These are phyloP conservation scores for Hortaea sp. DNA, from an alignment of 2,329 filamentous ascomycete genomes.

Conservation along the genomic window DNA sequence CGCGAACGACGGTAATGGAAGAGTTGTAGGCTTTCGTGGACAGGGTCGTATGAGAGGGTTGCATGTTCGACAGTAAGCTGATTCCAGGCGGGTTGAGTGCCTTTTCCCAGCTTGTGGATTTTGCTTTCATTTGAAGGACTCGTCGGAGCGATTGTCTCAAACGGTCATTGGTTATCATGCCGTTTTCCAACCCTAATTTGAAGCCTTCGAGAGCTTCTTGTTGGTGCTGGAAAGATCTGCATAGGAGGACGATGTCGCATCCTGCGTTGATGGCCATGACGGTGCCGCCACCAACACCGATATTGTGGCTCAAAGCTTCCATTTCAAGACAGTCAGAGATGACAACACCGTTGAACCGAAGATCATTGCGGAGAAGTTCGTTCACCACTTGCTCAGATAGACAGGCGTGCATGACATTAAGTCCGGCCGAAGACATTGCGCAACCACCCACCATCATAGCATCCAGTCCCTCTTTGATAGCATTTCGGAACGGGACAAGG, in stretches of 20 bases:
- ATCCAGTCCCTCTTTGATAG: conserved; percentile 76
- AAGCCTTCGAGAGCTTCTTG: conserved; percentile 85
- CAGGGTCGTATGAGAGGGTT: conserved; percentile 69
- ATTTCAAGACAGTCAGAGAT: conserved; percentile 95
- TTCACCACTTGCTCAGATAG: conserved; percentile 89
- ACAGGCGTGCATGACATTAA: conserved; percentile 93
- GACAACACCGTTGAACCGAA: conserved; percentile 83
- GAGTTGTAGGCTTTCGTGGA: conserved; percentile 82
- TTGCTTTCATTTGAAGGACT: conserved; percentile 70
- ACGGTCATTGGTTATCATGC: conserved; percentile 70
- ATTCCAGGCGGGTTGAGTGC: conserved; percentile 81
- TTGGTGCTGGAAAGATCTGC: conserved; percentile 77
- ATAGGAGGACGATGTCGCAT: conserved; percentile 83
- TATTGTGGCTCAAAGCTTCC: conserved; percentile 90
- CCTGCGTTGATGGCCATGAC: conserved; percentile 97
- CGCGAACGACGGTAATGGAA: conserved; percentile 85
- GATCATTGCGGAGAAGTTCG: conserved; percentile 74
- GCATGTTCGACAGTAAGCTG: conserved; percentile 64
- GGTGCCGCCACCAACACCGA: conserved; percentile 91
- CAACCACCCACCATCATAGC: conserved; percentile 95
- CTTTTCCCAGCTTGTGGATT: conserved; percentile 81
- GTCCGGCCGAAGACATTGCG: conserved; percentile 79
- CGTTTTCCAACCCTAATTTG: conserved; percentile 81
- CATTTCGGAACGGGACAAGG: conserved; percentile 82
- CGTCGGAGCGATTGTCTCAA: conserved; percentile 71